Evolutionary conservation across 176 grass and related monocot species (phyloP), one percentile per base, ranked within the genome.

Genomic region (Rhipidocladum racemiflorum): DNA sequence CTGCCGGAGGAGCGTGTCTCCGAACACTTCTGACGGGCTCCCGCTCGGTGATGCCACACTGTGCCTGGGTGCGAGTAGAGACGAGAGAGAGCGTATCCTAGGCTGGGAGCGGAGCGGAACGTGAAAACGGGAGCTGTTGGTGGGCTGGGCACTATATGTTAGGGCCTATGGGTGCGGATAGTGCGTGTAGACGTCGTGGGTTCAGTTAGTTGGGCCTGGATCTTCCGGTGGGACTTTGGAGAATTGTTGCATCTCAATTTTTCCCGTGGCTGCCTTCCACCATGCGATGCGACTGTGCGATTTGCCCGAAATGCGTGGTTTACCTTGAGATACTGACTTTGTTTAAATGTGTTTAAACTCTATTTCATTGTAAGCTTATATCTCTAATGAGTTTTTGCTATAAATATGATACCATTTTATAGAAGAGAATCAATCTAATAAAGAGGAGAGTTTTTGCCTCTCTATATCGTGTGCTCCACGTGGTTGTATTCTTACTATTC

Each of bases 1-100:
- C 15, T 56, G 65, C 36, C 39, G 48, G 61, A 60, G 64, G 83
- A 77, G 87, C 62, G 76, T 15, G 71, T 29, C n/a, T 6, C 30
- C 68, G 81, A 61, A 43, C 62, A 42, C 20, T 61, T 16, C 44
- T 17, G 64, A 6, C 65, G 71, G 65, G 55, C 32, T 69, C 67
- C 40, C 71, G 79, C 79, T 25, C 64, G 17, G 71, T 55, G 40
- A 49, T 11, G 35, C 27, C 13, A 30, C 24, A 8, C 30, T 75
- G 48, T 59, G 75, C 48, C 57, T 6, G 24, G n/a, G 48, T 53
- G 70, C 43, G 21, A 35, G 39, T 7, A 6, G 45, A 44, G 77
- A 34, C 2, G 32, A 2, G 32, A 34, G 32, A 34, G 25, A 50
- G 42, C 17, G 82, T 20, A 85, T 85, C 49, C 71, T 70, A 71